Base-by-base conservation (phyloP, 169 alveolate genomes). In the Eimeria necatrix region DNA sequence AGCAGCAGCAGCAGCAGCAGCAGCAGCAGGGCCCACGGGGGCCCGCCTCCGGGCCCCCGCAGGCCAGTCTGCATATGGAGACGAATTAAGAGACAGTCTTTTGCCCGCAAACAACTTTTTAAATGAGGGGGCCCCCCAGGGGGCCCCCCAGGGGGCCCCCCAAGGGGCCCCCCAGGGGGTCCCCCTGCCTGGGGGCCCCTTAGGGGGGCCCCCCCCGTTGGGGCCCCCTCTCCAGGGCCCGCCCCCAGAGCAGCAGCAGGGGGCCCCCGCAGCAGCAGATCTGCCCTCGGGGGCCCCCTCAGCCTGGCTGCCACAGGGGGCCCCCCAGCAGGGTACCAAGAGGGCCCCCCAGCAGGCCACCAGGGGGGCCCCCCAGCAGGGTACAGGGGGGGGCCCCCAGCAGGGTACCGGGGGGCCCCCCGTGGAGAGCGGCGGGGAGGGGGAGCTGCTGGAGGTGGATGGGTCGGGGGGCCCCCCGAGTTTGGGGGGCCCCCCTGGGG, bases 1-100 rank as follows among this genome's bases (percentile, higher is more conserved):
- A 78, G 87, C 87, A 20, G 68, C 61, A n/a, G 61, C 87, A 78
- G 49, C 61, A 78, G 87, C 61, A 49, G 46, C 87, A 48, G 24
- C 64, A 41, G 20, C 56, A 68, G 78, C 46, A 10, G 78, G 12
- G 32, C 46, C n/a, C n/a, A 8, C 78, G 24, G 78, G 10, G n/a
- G 78, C n/a, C 14, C 59, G 64, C 32, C 46, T 49, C 61, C 64
- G 68, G 5, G 51, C 83, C 22, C 4, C n/a, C 24, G 61, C 32
- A 48, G 46, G 78, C 10, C 32, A 48, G 46, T 18, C 78, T 7
- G 24, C 24, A 20, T 12, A 8, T 20, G 78, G 32, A 68, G 10
- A 12, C n/a, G 41, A 12, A 68, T 10, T 8, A 20, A 24, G 32
- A 8, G 10, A 6, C 32, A 6, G 78, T 6, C 24, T 12, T 10